These are phyloP conservation scores for Puccinia brachypodii DNA, from an alignment of 1,284 basidiomycete species.

Conservation along the genomic window DNA sequence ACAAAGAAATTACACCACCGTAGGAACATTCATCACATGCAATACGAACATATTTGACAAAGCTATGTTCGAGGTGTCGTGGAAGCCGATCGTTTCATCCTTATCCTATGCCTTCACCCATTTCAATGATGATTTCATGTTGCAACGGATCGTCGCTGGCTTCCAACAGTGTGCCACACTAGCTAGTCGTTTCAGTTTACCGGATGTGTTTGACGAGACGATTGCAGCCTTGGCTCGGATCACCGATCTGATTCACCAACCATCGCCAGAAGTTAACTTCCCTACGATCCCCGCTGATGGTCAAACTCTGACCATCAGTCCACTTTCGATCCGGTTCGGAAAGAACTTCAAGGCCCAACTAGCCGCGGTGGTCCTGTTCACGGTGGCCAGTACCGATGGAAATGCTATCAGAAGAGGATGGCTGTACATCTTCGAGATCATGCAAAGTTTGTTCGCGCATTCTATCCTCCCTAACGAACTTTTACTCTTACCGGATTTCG, in stretches of 20 bases:
- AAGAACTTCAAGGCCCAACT: constrained; percentile 94
- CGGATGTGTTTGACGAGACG: constrained; percentile 95
- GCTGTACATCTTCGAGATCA: constrained; percentile 90
- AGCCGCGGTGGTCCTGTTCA: constrained; percentile 95
- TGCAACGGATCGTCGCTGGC: constrained; percentile 88
- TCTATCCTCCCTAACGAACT: constrained; percentile 82
- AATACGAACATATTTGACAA: constrained; percentile 79
- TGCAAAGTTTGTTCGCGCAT: constrained; percentile 91
- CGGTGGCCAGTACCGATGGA: constrained; percentile 96
- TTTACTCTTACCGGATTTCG: constrained; percentile 96
- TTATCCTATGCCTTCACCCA: constrained; percentile 75
- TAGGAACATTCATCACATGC: constrained; percentile 75
- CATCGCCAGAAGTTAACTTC: constrained; percentile 64
- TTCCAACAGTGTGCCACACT: constrained; percentile 94
- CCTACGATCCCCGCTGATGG: constrained; percentile 91
- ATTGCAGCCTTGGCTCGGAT: constrained; percentile 81
- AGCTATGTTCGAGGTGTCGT: constrained; percentile 86
- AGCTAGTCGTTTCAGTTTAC: constrained; percentile 81
- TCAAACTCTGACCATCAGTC: constrained; percentile 83
- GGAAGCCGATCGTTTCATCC: constrained; percentile 87
- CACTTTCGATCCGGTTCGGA: constrained; percentile 88
- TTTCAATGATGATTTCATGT: constrained; percentile 94
- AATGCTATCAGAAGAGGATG: constrained; percentile 91
- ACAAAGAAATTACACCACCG: background rate
- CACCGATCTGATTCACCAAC: constrained; percentile 52